Conservation (phyloP, 768 basidiomycete species). For the Rhodotorula taiwanensis region DNA sequence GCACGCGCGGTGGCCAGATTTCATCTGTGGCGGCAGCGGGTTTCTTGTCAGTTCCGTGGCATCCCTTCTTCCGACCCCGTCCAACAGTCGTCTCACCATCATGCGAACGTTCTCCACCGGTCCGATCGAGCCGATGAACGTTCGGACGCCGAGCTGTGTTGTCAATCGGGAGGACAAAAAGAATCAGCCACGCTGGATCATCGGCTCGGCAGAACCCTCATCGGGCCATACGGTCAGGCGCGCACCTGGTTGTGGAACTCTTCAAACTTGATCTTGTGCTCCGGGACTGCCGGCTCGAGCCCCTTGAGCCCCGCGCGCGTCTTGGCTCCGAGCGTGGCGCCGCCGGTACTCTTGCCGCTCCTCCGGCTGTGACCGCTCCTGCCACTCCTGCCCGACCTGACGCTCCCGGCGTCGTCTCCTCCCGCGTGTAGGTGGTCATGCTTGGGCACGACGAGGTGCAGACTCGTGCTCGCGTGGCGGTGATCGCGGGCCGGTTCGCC, state of each 20-base stretch:
- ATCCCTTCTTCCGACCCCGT: too few species aligned
- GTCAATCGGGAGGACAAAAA: not conserved
- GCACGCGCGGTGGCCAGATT: constrained; percentile 82
- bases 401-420: constrained; percentile 15
- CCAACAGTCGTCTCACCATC: constrained; percentile 54
- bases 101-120: constrained; percentile 57
- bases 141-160: constrained; percentile 64
- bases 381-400: constrained; percentile 31
- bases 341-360: not conserved
- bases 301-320: constrained; percentile 6
- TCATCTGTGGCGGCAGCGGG: constrained; percentile 60
- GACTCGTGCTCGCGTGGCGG: constrained; percentile 26
- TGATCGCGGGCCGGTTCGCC: constrained; percentile 7
- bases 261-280: constrained; percentile 42
- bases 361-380: constrained; percentile 1
- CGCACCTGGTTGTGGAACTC: constrained; percentile 41
- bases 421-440: constrained; percentile 23
- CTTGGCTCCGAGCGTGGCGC: constrained; percentile 2
- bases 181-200: not conserved
- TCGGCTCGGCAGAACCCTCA: not conserved
- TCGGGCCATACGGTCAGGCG: not conserved
- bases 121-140: constrained; percentile 82
- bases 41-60: too few species aligned
- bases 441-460: constrained; percentile 38
- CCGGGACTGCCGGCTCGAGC: constrained; percentile 26